A percentile compares a stretch with the other conserved stretches of the same genome.
Evolutionary conservation across 768 basidiomycete species (phyloP).

Genomic region (Kwoniella sp.): DNA sequence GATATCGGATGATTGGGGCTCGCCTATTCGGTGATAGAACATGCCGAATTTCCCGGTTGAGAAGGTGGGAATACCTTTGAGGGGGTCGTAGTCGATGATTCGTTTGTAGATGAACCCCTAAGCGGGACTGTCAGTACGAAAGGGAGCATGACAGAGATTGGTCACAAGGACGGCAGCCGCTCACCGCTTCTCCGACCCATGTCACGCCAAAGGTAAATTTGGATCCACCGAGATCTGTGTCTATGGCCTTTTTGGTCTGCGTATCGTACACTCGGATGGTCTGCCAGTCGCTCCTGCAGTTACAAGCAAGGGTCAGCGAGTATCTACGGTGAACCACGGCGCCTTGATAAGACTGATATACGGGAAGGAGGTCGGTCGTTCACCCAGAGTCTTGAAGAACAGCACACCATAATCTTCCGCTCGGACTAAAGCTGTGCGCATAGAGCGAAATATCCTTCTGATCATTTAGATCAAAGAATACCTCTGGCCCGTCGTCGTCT

Average conservation of each 20-base stretch:
- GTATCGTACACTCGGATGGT: conserved; percentile 19
- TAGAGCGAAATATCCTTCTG: conserved; percentile 20
- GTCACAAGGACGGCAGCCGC: not conserved
- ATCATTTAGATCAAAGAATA: conserved; percentile 24
- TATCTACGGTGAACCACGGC: too few species aligned
- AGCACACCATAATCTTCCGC: conserved; percentile 17
- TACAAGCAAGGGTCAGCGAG: not conserved
- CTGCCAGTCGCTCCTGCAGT: conserved; percentile 22
- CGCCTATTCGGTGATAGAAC: conserved; percentile 22
- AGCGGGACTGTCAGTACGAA: not conserved
- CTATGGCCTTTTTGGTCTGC: conserved; percentile 16
- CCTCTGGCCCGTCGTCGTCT: conserved; percentile 11
- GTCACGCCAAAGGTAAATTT: conserved; percentile 28
- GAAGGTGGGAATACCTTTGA: not conserved
- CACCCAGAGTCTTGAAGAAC: conserved; percentile 22
- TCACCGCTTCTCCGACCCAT: conserved; percentile 17
- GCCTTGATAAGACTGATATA: too few species aligned
- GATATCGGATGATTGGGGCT: conserved; percentile 19
- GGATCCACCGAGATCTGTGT: conserved; percentile 18
- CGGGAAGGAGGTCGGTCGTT: too few species aligned
- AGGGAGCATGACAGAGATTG: too few species aligned
- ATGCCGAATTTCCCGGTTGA: conserved; percentile 16
- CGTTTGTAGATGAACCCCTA: conserved; percentile 25
- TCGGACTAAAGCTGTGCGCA: conserved; percentile 19
- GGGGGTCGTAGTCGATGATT: conserved; percentile 4